Evolutionary conservation across 768 basidiomycete species (phyloP).

Genomic region (Kwoniella sp.): DNA sequence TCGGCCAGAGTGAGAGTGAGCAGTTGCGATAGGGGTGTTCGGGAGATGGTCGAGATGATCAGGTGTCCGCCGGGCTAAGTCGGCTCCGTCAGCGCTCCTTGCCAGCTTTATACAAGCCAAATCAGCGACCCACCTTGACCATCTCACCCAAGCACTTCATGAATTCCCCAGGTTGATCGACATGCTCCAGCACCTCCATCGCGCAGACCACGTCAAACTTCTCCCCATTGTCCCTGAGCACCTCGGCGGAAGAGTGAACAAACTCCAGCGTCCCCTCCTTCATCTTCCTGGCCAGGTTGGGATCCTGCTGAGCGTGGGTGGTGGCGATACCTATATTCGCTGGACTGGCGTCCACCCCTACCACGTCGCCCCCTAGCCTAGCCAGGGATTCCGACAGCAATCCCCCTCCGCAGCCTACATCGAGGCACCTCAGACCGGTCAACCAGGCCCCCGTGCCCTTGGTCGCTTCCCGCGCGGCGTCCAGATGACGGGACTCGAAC

Average conservation of each 20-base stretch:
- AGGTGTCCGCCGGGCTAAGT: slow-evolving; percentile 87
- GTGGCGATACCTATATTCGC: slow-evolving; percentile 82
- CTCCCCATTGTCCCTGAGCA: slow-evolving; percentile 59
- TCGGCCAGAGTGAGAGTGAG: slow-evolving; percentile 76
- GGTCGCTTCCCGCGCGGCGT: slow-evolving; percentile 10
- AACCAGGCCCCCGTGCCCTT: slow-evolving; percentile 52
- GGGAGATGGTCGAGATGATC: slow-evolving; percentile 90
- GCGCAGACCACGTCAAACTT: slow-evolving; percentile 90
- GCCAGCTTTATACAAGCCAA: neutral
- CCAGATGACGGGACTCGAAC: slow-evolving; percentile 27
- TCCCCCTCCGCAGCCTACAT: slow-evolving; percentile 95
- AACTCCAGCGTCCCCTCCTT: slow-evolving; percentile 57
- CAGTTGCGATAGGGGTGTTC: slow-evolving; percentile 69
- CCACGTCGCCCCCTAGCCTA: slow-evolving; percentile 76
- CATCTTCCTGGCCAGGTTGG: slow-evolving; percentile 53
- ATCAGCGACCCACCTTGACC: slow-evolving; percentile 64
- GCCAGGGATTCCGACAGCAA: slow-evolving; percentile 88
- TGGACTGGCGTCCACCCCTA: slow-evolving; percentile 87
- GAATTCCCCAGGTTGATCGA: slow-evolving; percentile 83
- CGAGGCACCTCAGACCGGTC: slow-evolving; percentile 67
- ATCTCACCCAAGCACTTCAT: slow-evolving; percentile 74
- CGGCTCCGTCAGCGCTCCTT: neutral
- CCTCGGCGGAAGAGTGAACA: slow-evolving; percentile 69
- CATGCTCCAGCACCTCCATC: slow-evolving; percentile 97
- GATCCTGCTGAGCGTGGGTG: slow-evolving; percentile 75